A percentile compares a stretch with the other conserved stretches of the same genome.
Evolutionary conservation across 169 alveolate species (phyloP).

Genomic region (Eimeria nieschulzi): DNA sequence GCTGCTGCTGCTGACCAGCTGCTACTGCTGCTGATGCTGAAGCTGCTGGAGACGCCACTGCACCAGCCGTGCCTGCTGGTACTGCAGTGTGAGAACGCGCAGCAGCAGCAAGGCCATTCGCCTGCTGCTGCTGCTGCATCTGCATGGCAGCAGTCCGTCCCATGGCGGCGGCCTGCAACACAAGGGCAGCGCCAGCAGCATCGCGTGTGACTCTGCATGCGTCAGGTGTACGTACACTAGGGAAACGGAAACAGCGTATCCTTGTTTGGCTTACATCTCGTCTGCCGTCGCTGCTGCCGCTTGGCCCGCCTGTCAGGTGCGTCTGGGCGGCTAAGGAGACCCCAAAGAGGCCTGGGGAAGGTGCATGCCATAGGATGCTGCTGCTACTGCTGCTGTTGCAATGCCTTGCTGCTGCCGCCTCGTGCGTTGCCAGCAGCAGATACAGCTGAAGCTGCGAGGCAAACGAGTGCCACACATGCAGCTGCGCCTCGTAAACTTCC

Average conservation of each 20-base stretch:
- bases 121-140: conserved; percentile 15
- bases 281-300: conserved; percentile 16
- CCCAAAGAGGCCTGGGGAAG: neutral
- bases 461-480: conserved; percentile 14
- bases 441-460: conserved; percentile 10
- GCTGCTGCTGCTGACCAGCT: conserved; percentile 20
- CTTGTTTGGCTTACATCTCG: neutral
- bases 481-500: conserved; percentile 6
- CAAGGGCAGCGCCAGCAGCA: neutral
- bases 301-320: neutral
- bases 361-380: neutral
- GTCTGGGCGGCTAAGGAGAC: neutral
- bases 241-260: neutral
- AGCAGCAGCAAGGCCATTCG: neutral
- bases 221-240: neutral
- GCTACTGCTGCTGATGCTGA: neutral
- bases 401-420: neutral
- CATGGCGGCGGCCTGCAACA: neutral
- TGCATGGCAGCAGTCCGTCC: conserved; percentile 2
- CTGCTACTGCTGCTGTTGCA: neutral
- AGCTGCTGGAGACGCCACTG: neutral
- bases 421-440: conserved; percentile 18
- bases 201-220: neutral
- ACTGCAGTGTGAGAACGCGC: neutral
- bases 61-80: neutral